Base-by-base conservation (phyloP, 2,329 filamentous ascomycete genomes). In the Apiospora aurea region DNA sequence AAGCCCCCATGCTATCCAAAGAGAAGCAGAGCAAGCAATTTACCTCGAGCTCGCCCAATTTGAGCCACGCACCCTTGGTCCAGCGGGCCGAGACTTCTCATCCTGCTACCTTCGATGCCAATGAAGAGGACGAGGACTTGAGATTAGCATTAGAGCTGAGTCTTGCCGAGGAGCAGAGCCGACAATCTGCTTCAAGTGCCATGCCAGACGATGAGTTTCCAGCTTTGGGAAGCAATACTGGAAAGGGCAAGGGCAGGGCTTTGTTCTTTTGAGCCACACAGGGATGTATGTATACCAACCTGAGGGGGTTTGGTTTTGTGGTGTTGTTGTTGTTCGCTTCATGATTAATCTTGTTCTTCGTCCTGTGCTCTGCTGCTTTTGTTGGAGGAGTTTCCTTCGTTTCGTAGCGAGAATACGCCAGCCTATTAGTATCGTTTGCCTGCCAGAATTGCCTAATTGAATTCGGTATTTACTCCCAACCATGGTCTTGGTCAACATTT, bases 91-190 rank as follows among this genome's bases (percentile, higher is more conserved):
- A 68, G 41, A 18, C 26, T 26, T 46, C 43, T 18, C n/a, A 41
- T 5, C 2, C n/a, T 11, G 41, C 41, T 10, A 29, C 46, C 26
- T 38, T 78, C 75, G 47, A 67, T 71, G 21, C 49, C 68, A 10
- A 71, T 51, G 24, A 75, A 76, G 5, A 70, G 41, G 61, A 71
- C 29, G 80, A 81, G 16, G 88, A 92, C 75, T 75, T 92, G 67
- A 88, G 90, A 70, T 82, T 91, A 47, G 90, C 90, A 2, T 79
- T 92, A 68, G 85, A 86, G 73, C 81, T 92, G 29, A 92, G 90
- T 75, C 82, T 91, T 75, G 85, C 88, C 57, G 88, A 91, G 73
- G 85, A 87, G 71, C 80, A 85, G 75, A 81, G 80, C 29, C 78
- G 81, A n/a, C 79, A 80, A 24, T 66, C 38, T 67, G 71, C 71